Evolutionary conservation across 139 green algal species (phyloP), one percentile per base, ranked within the genome.

Genomic region (Closterium sp.): DNA sequence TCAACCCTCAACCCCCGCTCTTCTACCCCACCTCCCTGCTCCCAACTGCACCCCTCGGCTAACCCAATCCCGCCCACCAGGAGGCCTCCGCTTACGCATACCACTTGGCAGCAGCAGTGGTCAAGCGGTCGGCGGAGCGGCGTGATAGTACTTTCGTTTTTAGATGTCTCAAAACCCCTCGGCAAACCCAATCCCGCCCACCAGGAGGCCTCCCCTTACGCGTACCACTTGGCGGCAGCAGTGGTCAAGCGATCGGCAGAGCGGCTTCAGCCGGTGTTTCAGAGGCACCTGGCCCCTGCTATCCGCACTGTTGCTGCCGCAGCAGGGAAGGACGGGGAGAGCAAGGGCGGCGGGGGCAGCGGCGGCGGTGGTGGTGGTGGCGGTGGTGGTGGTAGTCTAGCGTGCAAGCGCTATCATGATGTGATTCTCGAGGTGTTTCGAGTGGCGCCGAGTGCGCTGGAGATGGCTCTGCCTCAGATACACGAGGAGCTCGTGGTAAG

Each of bases 391-490:
- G 31, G 23, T 6, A 38, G 87, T 88, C 33, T 87, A 32, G 83
- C 76, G 94, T 30, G 91, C 95, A 30, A 96, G 93, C 90, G 95
- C 30, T 92, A 93, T 31, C 94, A 95, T 69, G 33, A 93, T 9
- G 85, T 97, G 8, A 94, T 97, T 28, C 94, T 93, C 33, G 89
- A 96, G 94, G 94, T 97, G 43, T 95, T 98, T 88, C 91, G 93
- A n/a, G 89, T 84, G 21, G 84, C 92, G 31, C 96, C 96, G 0
- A 94, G 96, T 84, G 91, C 96, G 76, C 94, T 98, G 93, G 94
- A 97, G 85, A 94, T 95, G 28, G 96, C 98, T 3, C 84, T 98
- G 87, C 95, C 96, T 0, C 91, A 95, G 87, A 86, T 98, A 69
- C 84, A 90, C 1, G 31, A 90, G 9, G 95, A 97, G 90, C 94